Evolutionary conservation across 2,329 filamentous ascomycete species (phyloP).

Genomic region (Alternaria panax): DNA sequence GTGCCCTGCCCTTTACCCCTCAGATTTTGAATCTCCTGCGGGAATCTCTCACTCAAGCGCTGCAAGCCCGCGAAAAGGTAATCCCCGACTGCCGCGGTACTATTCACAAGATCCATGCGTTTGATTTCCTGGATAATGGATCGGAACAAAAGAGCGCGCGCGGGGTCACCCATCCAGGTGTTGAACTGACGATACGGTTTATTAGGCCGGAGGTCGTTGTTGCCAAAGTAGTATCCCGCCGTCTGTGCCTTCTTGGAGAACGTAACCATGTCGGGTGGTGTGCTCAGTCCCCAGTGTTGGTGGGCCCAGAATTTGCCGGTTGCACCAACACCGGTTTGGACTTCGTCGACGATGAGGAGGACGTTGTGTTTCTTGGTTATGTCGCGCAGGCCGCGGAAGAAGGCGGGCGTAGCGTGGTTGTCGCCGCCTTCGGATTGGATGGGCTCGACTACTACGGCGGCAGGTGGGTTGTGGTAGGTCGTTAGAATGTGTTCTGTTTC

Average conservation of each 20-base stretch:
- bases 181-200: constrained; percentile 97
- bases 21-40: constrained; percentile 80
- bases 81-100: constrained; percentile 79
- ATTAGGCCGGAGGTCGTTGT: constrained; percentile 81
- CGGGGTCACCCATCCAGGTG: constrained; percentile 96
- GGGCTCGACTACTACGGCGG: constrained; percentile 85
- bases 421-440: constrained; percentile 94
- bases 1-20: constrained; percentile 88
- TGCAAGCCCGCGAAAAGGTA: constrained; percentile 79
- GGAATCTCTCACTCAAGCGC: constrained; percentile 72
- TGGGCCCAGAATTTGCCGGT: constrained; percentile 97
- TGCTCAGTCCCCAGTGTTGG: constrained; percentile 85
- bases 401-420: constrained; percentile 87
- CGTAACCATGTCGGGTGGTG: constrained; percentile 90
- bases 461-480: constrained; percentile 79
- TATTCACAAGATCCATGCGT: constrained; percentile 75
- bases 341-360: constrained; percentile 90
- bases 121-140: constrained; percentile 85
- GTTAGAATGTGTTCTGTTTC: constrained; percentile 84
- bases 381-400: constrained; percentile 84
- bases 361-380: constrained; percentile 79
- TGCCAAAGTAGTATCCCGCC: constrained; percentile 89
- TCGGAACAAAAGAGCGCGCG: constrained; percentile 83
- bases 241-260: constrained; percentile 97
- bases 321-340: constrained; percentile 90